Evolutionary conservation across 257 asterid genomes (phyloP).

Genomic region (Verbena officinalis): DNA sequence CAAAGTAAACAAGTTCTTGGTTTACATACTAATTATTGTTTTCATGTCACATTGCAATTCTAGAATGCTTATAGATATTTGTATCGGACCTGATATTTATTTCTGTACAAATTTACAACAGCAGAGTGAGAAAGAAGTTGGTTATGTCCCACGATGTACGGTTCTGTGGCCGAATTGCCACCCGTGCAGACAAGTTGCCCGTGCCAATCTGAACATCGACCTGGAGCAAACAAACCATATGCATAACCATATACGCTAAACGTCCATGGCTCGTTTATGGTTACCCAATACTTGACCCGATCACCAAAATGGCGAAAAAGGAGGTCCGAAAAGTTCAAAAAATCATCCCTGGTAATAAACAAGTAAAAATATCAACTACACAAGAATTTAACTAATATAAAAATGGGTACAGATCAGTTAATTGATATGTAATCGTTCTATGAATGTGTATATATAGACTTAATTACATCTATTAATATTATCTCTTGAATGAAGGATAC

Average conservation of each 20-base stretch:
- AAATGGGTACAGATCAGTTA: no score
- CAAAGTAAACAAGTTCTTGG: background rate
- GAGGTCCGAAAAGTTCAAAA: constrained; percentile 42
- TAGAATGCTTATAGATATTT: background rate
- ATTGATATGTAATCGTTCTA: no score
- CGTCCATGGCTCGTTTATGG: constrained; percentile 58
- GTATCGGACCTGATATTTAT: constrained; percentile 45
- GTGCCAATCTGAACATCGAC: constrained; percentile 53
- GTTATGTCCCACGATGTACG: constrained; percentile 54
- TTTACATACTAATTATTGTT: background rate
- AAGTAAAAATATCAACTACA: background rate
- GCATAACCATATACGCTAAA: constrained; percentile 42
- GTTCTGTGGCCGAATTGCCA: constrained; percentile 55
- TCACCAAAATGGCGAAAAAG: constrained; percentile 57
- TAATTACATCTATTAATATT: no score
- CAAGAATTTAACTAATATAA: background rate
- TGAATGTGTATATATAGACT: no score
- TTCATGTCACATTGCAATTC: background rate
- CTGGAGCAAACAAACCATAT: constrained; percentile 47
- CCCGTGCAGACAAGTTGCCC: constrained; percentile 32
- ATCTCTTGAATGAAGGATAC: no score
- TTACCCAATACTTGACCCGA: constrained; percentile 61
- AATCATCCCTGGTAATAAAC: constrained; percentile 40
- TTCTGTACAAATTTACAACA: constrained; percentile 41
- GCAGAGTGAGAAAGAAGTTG: constrained; percentile 57